Evolutionary conservation across 345 rosid species (phyloP).

Genomic region (Eucalyptus paniculata): DNA sequence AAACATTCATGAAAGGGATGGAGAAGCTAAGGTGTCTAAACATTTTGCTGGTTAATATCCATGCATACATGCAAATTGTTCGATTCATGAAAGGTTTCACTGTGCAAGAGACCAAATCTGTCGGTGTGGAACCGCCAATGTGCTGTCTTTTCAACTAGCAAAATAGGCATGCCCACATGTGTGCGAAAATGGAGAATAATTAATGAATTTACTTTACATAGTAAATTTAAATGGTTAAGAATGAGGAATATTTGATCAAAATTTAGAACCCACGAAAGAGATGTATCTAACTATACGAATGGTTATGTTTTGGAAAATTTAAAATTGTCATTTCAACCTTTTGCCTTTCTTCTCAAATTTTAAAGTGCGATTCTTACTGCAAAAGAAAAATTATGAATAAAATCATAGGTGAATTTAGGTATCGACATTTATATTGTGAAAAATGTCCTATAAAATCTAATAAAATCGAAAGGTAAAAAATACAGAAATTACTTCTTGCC

Average conservation of each 20-base stretch:
- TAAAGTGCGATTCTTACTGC: background rate
- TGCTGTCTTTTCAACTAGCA: background rate
- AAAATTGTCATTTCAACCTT: background rate
- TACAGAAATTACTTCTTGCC: background rate
- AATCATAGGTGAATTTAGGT: background rate
- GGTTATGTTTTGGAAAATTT: background rate
- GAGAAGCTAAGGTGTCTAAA: background rate
- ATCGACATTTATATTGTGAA: background rate
- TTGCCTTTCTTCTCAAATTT: background rate
- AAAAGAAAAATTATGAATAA: background rate
- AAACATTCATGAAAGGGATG: background rate
- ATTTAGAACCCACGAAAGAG: background rate
- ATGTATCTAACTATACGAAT: background rate
- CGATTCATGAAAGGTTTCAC: background rate
- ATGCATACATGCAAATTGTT: background rate
- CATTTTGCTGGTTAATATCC: background rate
- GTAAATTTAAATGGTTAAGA: background rate
- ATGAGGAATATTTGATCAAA: background rate
- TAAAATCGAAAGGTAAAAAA: background rate
- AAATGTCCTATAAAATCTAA: background rate
- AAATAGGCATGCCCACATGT: background rate
- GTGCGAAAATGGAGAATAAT: background rate
- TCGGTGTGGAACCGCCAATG: background rate
- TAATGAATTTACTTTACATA: background rate
- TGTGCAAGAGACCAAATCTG: background rate